Base-by-base conservation (phyloP, 2,329 filamentous ascomycete genomes). In the Alternaria angustiovoidea region DNA sequence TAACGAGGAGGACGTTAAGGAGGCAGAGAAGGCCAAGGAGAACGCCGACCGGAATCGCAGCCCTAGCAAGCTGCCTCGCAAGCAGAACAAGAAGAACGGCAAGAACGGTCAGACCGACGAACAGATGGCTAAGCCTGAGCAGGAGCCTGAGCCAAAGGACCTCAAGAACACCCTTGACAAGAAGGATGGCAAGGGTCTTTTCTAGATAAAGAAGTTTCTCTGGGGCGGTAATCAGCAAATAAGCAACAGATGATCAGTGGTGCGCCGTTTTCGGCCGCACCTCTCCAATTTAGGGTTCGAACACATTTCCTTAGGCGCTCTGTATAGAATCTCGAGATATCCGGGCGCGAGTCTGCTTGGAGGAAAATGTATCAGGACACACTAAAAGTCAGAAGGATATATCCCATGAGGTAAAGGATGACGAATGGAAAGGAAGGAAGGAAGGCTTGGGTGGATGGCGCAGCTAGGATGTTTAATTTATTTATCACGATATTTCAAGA, bases 121-220 rank as follows among this genome's bases (percentile, higher is more conserved):
- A 41, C 56, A 43, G 7, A 57, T 64, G 4, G 41, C 59, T n/a
- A 64, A 63, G 42, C 60, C 62, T 0, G 70, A 69, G 62, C 46
- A 59, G 28, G 68, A 72, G 54, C 61, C 70, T 12, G 70, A 71
- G 57, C 68, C 70, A 28, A 72, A 72, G 51, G 68, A 72, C 34
- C 36, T 72, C n/a, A 71, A 71, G 53, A 67, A 67, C 26, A 71
- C 67, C 0, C 59, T 71, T 3, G 54, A 41, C 16, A 63, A 69
- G 54, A 52, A 49, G 22, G 68, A 70, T 51, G 67, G 64, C 32
- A 70, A 67, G 49, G 67, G 65, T 42, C 47, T 67, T 41, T 69
- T 70, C 55, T 69, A 52, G 26, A 52, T 36, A 38, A 51, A 18
- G n/a, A 34, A 44, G 12, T 12, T 42, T 7, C 22, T 42, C 39